Percentiles rank a stretch among this genome's conserved stretches.
phyloP scores from a whole-genome alignment of 257 asterid genomes.

The Solanum etuberosum region DNA sequence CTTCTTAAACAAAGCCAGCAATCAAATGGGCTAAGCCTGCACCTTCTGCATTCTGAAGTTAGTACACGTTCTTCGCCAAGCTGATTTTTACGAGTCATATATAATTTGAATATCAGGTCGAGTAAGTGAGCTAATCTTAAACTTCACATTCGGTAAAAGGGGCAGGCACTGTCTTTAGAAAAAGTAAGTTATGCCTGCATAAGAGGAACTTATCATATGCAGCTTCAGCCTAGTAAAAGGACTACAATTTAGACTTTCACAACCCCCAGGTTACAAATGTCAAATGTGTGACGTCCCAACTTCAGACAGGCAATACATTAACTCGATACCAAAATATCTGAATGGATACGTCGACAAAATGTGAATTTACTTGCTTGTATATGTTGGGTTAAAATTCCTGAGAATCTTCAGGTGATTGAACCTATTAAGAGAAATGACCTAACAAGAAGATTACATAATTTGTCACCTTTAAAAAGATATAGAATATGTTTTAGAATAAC shows the following conservation, averaged over 20 bases:
- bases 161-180: background rate
- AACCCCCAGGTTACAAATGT: background rate
- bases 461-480: background rate
- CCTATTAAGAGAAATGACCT: background rate
- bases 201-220: background rate
- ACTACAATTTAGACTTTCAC: background rate
- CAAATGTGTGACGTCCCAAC: background rate
- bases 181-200: background rate
- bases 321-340: background rate
- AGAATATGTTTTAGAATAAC: background rate
- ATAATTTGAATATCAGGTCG: background rate
- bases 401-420: background rate
- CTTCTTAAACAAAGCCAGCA: constrained; percentile 98
- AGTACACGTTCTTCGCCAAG: constrained; percentile 60
- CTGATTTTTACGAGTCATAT: constrained; percentile 16
- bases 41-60: constrained; percentile 93
- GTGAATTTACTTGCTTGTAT: background rate
- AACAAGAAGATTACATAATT: background rate
- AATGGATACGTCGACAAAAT: background rate
- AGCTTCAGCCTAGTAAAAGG: background rate
- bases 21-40: constrained; percentile 87
- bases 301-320: background rate
- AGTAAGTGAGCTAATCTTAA: background rate
- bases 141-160: background rate
- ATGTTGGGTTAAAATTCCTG: background rate